Evolutionary conservation across 2,329 filamentous ascomycete genomes (phyloP), one percentile per base, ranked within the genome.

Genomic region (Phyllosticta citrichinensis): DNA sequence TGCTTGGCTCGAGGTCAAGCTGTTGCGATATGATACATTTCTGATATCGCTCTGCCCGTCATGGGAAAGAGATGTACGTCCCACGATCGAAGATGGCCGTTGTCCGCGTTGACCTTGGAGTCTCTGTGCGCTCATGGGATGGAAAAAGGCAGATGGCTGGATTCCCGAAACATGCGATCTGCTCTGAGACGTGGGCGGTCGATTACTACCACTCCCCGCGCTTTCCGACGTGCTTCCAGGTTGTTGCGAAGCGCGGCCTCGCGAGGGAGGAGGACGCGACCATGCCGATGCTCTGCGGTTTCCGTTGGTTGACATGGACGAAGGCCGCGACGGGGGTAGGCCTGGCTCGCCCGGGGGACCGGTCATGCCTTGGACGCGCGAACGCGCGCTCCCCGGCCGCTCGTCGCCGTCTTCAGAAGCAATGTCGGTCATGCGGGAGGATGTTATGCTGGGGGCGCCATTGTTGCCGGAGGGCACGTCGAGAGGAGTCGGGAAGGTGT

Each of bases 61-160:
- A 27, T 67, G 64, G 59, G 71, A 70, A 40, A 73, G 65, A 27
- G 70, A 71, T 57, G 65, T 64, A 24, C 70, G 70, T 57, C 70
- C 73, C 52, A 73, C 69, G 19, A 72, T 64, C 24, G 71, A 73
- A 27, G 69, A 74, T 47, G 79, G 80, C 55, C 79, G 78, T 66
- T 79, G 83, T 64, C 87, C 86, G 72, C 93, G 82, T 75, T 97
- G 94, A 60, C 91, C 91, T 75, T 97, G 93, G 57, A 97, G 79
- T 72, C 91, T 88, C 73, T 96, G 91, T 24, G 93, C 96, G 76
- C 92, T 97, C 91, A 99, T 96, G 50, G 94, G 94, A 22, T 87
- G 88, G 71, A 96, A 96, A 77, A 99, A 97, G 59, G 90, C 93
- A 69, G 93, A 88, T 17, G 91, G 91, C 2, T 91, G 87, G 58